These are phyloP conservation scores for Mortierella sp. DNA, from an alignment of 371 early-diverging fungal genomes.

Conservation along the genomic window DNA sequence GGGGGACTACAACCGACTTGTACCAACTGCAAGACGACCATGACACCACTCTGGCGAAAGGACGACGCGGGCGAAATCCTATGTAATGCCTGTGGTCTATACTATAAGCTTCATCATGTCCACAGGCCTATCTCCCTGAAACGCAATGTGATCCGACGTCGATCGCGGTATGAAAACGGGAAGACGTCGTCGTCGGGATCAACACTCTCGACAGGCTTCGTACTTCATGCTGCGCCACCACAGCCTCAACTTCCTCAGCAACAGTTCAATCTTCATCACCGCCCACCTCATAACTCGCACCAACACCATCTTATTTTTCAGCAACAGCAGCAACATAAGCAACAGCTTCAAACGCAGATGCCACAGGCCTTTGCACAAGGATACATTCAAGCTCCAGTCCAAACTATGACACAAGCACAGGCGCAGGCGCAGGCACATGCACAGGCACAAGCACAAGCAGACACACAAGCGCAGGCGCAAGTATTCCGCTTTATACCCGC, in stretches of 20 bases:
- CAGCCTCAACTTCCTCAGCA: constrained; percentile 7
- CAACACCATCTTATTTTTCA: constrained; percentile 1
- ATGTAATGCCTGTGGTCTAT: constrained; percentile 98
- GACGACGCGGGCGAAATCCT: constrained; percentile 82
- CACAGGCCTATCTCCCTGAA: constrained; percentile 85
- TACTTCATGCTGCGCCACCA: constrained; percentile 6
- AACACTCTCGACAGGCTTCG: not conserved
- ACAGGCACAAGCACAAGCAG: constrained; percentile 5
- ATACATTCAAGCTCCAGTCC: constrained; percentile 1
- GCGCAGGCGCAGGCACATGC: constrained; percentile 11
- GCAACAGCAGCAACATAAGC: constrained; percentile 1
- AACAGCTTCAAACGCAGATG: not conserved
- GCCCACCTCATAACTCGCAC: not conserved
- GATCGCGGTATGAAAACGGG: constrained; percentile 76
- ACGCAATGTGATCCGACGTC: constrained; percentile 85
- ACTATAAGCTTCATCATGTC: constrained; percentile 89
- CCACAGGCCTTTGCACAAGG: not conserved
- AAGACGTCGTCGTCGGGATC: constrained; percentile 10
- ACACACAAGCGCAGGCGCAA: constrained; percentile 1
- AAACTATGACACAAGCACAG: not conserved
- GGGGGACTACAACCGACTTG: constrained; percentile 65
- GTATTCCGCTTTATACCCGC: too few relatives aligned
- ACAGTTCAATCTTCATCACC: constrained; percentile 6
- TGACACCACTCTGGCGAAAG: constrained; percentile 97
- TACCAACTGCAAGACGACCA: constrained; percentile 88